Evolutionary conservation across 768 basidiomycete species (phyloP), one percentile per base, ranked within the genome.

Genomic region (Macrolepiota dolichaula): DNA sequence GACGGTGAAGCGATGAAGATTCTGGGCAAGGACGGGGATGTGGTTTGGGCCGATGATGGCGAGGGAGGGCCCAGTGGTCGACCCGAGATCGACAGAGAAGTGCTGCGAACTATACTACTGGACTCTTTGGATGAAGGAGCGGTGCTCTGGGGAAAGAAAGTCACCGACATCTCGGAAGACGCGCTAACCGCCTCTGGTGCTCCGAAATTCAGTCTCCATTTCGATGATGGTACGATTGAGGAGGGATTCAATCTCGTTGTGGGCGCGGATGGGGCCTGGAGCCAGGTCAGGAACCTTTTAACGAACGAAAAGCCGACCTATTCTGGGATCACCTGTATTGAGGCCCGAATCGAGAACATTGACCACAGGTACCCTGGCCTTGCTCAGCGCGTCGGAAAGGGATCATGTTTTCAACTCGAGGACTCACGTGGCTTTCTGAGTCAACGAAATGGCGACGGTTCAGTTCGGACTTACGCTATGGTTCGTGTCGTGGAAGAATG

Each of bases 261-360:
- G 7, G 71, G 71, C 7, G 29, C 71, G 22, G 71, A 70, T 38
- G 78, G 80, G 6, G 70, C 78, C 3, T 77, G 76, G 72, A 77
- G 76, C 15, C 70, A 69, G 58, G 68, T 75, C 7, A 75, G 79
- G 13, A 64, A 68, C 3, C 64, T 76, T 50, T 57, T 79, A 27
- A 70, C 69, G 22, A 57, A 63, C 36, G 65, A 68, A 11, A 57
- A 57, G 36, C 76, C 78, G 4, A 51, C 29, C 36, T 79, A 76
- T 65, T 68, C 70, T 12, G 77, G 76, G 7, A 64, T 72, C 15
- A 63, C 52, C 35, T 63, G 61, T 44, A 32, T 32, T 32, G 29
- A 32, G 29, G 29, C 29, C 29, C 29, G 7, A 32, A 32, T 32
- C 29, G 29, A 32, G 29, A 32, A 32, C 29, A 7, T 32, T 7